These are phyloP conservation scores for Monosporascus cannonballus DNA, from an alignment of 2,329 filamentous ascomycete genomes.

Conservation along the genomic window DNA sequence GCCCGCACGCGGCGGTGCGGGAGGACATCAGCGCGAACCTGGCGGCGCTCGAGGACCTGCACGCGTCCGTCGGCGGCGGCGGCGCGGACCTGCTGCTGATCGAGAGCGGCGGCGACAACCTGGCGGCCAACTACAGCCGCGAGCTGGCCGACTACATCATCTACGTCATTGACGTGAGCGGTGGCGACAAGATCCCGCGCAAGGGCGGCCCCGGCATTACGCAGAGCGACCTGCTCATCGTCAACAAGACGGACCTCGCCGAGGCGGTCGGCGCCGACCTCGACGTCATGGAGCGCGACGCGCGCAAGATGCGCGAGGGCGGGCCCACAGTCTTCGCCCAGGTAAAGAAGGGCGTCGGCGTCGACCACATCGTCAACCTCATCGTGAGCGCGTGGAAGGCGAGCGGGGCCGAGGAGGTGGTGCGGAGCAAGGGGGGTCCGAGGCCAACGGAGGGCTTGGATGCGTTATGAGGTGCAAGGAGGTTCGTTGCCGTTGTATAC, in stretches of 20 bases:
- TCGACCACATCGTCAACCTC: constrained; percentile 81
- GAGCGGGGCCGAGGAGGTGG: constrained; percentile 67
- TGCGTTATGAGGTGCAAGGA: constrained; percentile 22
- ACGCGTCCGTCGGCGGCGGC: constrained; percentile 61
- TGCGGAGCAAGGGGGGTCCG: constrained; percentile 49
- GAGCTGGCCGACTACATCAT: constrained; percentile 97
- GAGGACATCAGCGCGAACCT: constrained; percentile 96
- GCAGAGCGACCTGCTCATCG: constrained; percentile 85
- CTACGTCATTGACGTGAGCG: constrained; percentile 96
- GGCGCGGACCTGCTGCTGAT: constrained; percentile 79
- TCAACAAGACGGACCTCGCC: constrained; percentile 96
- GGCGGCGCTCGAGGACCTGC: constrained; percentile 82
- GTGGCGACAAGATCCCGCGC: constrained; percentile 91
- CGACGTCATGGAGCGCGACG: constrained; percentile 89
- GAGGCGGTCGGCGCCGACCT: constrained; percentile 87
- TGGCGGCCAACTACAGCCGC: constrained; percentile 92
- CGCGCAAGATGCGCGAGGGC: constrained; percentile 89
- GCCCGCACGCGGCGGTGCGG: constrained; percentile 92
- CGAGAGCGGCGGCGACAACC: constrained; percentile 91
- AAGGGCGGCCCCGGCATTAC: constrained; percentile 98
- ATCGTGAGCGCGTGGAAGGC: constrained; percentile 90
- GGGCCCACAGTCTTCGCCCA: constrained; percentile 94
- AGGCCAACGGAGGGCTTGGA: constrained; percentile 51
- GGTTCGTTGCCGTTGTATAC: too few species aligned
- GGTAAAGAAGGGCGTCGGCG: constrained; percentile 85